Evolutionary conservation across 2,329 filamentous ascomycete genomes (phyloP), one percentile per base, ranked within the genome.

Genomic region (Alternaria arborescens): DNA sequence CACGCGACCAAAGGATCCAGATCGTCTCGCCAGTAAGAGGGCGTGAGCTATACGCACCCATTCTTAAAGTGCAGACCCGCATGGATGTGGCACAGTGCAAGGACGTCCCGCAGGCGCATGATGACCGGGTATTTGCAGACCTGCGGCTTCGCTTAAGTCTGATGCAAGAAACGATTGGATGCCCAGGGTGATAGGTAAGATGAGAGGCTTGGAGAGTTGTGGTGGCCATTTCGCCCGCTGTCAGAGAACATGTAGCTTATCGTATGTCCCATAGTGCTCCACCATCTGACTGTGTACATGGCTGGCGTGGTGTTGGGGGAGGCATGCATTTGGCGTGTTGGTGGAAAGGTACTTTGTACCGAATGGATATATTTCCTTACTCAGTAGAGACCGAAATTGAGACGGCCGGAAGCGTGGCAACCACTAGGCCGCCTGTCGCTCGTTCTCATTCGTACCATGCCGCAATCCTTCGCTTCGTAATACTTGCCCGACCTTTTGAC

Each of bases 71-170:
- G 62, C 52, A 54, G 44, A 42, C 30, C 47, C 40, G 50, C 34
- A 44, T 51, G 47, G 34, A 41, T 47, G 55, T 54, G 28, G 59
- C 50, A 61, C 59, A 42, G 43, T 52, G 41, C 55, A 52, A 55
- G 50, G 60, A 52, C 38, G 20, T 46, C 50, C 32, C 47, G 48
- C 24, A 24, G 42, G 48, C 59, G 52, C 43, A 59, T 64, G 61
- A 61, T 53, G 59, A 58, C 62, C 62, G 59, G 62, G 59, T 64
- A 62, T 62, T 54, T 62, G 55, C 55, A 50, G 32, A 41, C 20
- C 34, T 54, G 52, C 40, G 11, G 20, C 40, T 24, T 42, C 51
- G 56, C 52, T 59, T 59, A 55, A 34, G 26, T 14, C 38, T 46
- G 16, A 11, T n/a, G n/a, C 3, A 3, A 32, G 18, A n/a, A 34